Evolutionary conservation across 345 rosid species (phyloP).

Genomic region (Acer negundo): DNA sequence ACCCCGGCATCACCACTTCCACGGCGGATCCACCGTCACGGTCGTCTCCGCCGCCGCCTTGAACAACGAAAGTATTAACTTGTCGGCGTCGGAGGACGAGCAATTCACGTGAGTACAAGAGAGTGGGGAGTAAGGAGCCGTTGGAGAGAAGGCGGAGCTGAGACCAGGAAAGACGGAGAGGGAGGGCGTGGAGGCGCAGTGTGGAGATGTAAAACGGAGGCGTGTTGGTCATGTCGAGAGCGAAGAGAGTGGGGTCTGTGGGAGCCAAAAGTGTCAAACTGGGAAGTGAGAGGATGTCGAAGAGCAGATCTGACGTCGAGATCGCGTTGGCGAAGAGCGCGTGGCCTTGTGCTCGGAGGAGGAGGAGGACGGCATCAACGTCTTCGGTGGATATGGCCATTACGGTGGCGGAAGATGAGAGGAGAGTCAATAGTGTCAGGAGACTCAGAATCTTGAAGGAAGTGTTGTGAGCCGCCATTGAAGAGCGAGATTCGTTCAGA

Average conservation of each 20-base stretch:
- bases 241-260: conserved; percentile 43
- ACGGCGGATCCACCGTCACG: neutral
- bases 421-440: conserved; percentile 22
- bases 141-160: conserved; percentile 37
- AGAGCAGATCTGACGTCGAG: conserved; percentile 49
- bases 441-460: neutral
- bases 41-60: conserved; percentile 21
- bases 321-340: conserved; percentile 57
- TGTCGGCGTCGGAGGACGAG: conserved; percentile 18
- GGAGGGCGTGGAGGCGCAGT: conserved; percentile 48
- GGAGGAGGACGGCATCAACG: conserved; percentile 36
- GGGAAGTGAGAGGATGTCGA: conserved; percentile 45
- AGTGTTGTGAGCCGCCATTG: neutral
- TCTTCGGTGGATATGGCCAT: conserved; percentile 35
- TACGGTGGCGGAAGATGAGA: conserved; percentile 26
- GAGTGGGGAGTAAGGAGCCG: conserved; percentile 38
- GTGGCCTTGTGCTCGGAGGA: conserved; percentile 45
- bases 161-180: conserved; percentile 38
- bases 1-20: conserved; percentile 31
- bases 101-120: conserved; percentile 37
- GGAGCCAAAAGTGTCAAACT: conserved; percentile 45
- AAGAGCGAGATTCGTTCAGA: neutral
- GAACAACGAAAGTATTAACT: conserved; percentile 5
- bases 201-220: conserved; percentile 40
- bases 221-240: conserved; percentile 49